phyloP scores from a whole-genome alignment of 108 stramenopile genomes.

The Schizochytrium sp. region DNA sequence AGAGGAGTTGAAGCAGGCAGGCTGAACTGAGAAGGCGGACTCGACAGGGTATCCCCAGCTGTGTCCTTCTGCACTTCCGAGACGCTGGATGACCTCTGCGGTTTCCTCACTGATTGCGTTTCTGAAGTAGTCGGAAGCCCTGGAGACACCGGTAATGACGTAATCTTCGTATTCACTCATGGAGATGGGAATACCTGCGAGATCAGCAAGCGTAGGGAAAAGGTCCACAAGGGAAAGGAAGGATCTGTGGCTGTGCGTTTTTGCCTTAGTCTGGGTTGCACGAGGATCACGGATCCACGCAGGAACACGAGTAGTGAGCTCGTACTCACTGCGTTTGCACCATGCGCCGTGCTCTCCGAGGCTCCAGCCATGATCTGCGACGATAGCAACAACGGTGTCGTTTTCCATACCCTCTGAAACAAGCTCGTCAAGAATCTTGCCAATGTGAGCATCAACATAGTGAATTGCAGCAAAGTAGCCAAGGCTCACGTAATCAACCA shows the following conservation, averaged over 20 bases:
- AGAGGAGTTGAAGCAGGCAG: constrained; percentile 47
- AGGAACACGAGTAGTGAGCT: not conserved
- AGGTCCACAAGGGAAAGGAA: constrained; percentile 32
- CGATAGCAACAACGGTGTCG: not conserved
- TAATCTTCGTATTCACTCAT: constrained; percentile 17
- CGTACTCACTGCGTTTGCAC: constrained; percentile 50
- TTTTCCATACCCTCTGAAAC: not conserved
- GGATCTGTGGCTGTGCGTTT: not conserved
- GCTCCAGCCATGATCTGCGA: constrained; percentile 39
- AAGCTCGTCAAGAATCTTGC: not conserved
- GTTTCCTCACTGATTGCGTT: not conserved
- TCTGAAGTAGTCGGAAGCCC: not conserved
- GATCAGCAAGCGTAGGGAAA: constrained; percentile 53
- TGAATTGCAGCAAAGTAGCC: constrained; percentile 46
- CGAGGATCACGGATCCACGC: constrained; percentile 23
- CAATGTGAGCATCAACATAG: constrained; percentile 6
- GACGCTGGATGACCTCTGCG: not conserved
- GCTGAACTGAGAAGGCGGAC: constrained; percentile 33
- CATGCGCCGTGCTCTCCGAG: constrained; percentile 55
- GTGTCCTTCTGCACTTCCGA: constrained; percentile 16
- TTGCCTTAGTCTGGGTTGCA: not conserved
- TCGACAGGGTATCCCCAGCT: not conserved
- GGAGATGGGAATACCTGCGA: constrained; percentile 51
- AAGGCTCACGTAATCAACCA: constrained; percentile 17
- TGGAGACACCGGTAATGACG: not conserved